These are phyloP conservation scores for Aureobasidium mangrovei DNA, from an alignment of 2,329 filamentous ascomycete genomes.

Conservation along the genomic window DNA sequence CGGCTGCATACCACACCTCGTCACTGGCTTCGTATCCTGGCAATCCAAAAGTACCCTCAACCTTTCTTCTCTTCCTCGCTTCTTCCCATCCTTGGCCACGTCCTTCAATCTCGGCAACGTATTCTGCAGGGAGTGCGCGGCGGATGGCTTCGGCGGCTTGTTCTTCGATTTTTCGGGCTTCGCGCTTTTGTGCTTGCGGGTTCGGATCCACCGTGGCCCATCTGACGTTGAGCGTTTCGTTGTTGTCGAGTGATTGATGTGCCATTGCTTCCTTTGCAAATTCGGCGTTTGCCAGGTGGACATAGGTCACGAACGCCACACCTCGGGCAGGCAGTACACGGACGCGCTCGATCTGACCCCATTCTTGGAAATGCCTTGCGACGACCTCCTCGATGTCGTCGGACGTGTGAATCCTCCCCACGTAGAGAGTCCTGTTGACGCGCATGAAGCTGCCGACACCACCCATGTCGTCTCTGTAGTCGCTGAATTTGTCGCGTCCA, in stretches of 20 bases:
- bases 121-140: slow-evolving; percentile 77
- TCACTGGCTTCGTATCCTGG: slow-evolving; percentile 91
- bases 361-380: slow-evolving; percentile 89
- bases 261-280: slow-evolving; percentile 84
- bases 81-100: slow-evolving; percentile 45
- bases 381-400: slow-evolving; percentile 98
- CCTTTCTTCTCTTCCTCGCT: slow-evolving; percentile 76
- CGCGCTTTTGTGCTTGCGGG: slow-evolving; percentile 84
- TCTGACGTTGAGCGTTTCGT: slow-evolving; percentile 86
- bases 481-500: slow-evolving; percentile 81
- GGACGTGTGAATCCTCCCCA: slow-evolving; percentile 87
- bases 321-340: slow-evolving; percentile 82
- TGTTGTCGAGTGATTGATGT: slow-evolving; percentile 83
- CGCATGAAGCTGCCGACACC: slow-evolving; percentile 90
- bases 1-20: slow-evolving; percentile 82
- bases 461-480: slow-evolving; percentile 93
- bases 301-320: slow-evolving; percentile 91
- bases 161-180: slow-evolving; percentile 82
- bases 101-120: slow-evolving; percentile 89
- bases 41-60: slow-evolving; percentile 81
- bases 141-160: slow-evolving; percentile 92
- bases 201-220: slow-evolving; percentile 98
- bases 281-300: slow-evolving; percentile 63
- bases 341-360: slow-evolving; percentile 81
- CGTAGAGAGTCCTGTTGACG: slow-evolving; percentile 87